Conservation (phyloP, 371 early-diverging fungal species). For the Apophysomyces sp. region DNA sequence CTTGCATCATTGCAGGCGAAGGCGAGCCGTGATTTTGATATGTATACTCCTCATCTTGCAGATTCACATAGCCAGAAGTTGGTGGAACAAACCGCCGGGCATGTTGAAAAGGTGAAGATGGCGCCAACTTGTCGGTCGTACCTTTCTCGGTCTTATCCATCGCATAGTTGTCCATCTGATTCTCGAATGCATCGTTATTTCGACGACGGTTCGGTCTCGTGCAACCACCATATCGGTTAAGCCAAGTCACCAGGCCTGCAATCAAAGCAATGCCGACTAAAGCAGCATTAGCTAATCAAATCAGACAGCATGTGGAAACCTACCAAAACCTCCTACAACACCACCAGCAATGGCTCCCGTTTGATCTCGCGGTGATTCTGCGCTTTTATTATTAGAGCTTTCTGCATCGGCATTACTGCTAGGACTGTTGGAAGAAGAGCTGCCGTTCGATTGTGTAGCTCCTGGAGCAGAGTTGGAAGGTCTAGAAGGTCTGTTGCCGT, state of each 20-base stretch:
- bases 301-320: constrained; percentile 1
- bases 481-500: background rate
- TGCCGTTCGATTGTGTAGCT: background rate
- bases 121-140: background rate
- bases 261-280: constrained; percentile 31
- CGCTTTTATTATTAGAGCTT: background rate
- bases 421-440: background rate
- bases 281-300: background rate
- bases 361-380: background rate
- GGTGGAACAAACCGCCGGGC: constrained; percentile 36
- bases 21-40: constrained; percentile 12
- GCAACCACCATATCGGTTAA: constrained; percentile 34
- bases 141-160: constrained; percentile 8
- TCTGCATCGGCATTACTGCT: background rate
- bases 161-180: constrained; percentile 18
- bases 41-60: constrained; percentile 26
- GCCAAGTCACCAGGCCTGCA: constrained; percentile 31
- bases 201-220: constrained; percentile 27
- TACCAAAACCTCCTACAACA: constrained; percentile 41
- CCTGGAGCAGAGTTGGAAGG: background rate
- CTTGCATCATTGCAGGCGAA: constrained; percentile 2
- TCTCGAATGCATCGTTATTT: constrained; percentile 7
- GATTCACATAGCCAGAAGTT: constrained; percentile 28
- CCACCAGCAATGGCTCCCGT: constrained; percentile 37
- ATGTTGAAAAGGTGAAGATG: constrained; percentile 27